phyloP scores from a whole-genome alignment of 2,329 filamentous ascomycete genomes.

The Ceratocystiopsis minuta region DNA sequence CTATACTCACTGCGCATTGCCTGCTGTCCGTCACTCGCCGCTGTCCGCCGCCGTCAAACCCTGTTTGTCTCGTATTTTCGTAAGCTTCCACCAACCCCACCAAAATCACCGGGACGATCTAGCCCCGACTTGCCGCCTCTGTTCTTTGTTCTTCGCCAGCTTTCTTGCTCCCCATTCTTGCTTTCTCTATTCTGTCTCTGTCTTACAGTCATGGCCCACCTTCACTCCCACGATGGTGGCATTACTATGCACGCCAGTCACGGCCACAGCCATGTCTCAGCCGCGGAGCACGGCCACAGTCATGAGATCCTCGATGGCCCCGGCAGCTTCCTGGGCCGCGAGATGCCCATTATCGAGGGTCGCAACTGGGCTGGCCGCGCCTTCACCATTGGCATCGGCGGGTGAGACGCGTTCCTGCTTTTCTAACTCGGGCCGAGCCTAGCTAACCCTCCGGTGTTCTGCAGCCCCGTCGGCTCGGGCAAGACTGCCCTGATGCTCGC shows the following conservation, averaged over 20 bases:
- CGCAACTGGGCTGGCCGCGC: slow-evolving; percentile 75
- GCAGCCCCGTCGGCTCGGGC: slow-evolving; percentile 81
- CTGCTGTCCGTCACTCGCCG: too few species aligned
- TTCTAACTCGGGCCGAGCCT: neutral
- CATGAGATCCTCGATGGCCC: slow-evolving; percentile 93
- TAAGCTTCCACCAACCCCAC: neutral
- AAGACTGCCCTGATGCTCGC: slow-evolving; percentile 96
- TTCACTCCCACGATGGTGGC: slow-evolving; percentile 31
- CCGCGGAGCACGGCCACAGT: slow-evolving; percentile 71
- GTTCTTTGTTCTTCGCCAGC: neutral
- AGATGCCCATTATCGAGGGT: slow-evolving; percentile 85
- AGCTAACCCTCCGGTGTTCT: slow-evolving; percentile 6
- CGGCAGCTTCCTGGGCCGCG: slow-evolving; percentile 72
- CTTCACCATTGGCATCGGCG: slow-evolving; percentile 95
- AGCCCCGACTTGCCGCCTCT: too few species aligned
- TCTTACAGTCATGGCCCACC: slow-evolving; percentile 5
- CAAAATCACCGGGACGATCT: too few species aligned
- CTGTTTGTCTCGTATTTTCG: too few species aligned
- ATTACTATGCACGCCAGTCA: slow-evolving; percentile 14
- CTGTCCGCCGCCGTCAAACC: too few species aligned
- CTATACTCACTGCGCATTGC: too few species aligned
- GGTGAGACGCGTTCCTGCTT: slow-evolving; percentile 36
- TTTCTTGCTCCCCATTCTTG: neutral
- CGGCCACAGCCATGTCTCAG: slow-evolving; percentile 30
- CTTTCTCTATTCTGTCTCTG: too few species aligned